Conservation (phyloP, 1,284 basidiomycete genomes). For the Inonotus obliquus region DNA sequence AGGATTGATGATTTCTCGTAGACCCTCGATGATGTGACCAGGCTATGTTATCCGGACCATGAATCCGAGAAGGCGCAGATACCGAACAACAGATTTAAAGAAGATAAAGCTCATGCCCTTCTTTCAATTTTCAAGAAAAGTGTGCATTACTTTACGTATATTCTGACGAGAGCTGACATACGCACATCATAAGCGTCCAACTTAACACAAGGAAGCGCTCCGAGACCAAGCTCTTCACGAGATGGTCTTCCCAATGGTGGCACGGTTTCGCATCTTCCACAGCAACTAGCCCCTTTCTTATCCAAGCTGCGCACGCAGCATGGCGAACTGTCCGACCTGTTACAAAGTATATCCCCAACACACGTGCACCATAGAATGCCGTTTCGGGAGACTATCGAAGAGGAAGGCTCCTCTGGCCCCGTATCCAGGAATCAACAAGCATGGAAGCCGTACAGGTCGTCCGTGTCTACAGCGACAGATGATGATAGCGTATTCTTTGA, state of each 20-base stretch:
- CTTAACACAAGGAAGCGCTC: background rate
- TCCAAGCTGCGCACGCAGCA: constrained; percentile 14
- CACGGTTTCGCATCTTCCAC: background rate
- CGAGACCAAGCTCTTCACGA: background rate
- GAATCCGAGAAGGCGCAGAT: constrained; percentile 10
- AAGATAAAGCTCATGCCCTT: constrained; percentile 8
- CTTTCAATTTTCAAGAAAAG: constrained; percentile 18
- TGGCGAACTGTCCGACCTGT: constrained; percentile 10
- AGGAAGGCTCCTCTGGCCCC: background rate
- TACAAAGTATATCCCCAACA: constrained; percentile 2
- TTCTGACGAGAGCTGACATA: background rate
- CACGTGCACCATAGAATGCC: constrained; percentile 5
- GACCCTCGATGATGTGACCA: constrained; percentile 14
- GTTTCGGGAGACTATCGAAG: constrained; percentile 11
- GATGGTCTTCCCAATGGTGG: background rate
- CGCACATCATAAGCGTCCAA: background rate
- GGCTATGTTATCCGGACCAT: background rate
- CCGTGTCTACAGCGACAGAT: constrained; percentile 48
- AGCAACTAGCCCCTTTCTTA: constrained; percentile 5
- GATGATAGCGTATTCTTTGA: constrained; percentile 66
- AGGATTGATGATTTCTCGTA: background rate
- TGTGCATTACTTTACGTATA: background rate
- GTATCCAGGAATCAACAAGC: background rate
- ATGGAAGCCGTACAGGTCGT: constrained; percentile 27
- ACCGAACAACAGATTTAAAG: constrained; percentile 8